Percentiles rank a stretch among this genome's conserved stretches.
These are phyloP conservation scores for Ophiostoma novo-ulmi DNA, from an alignment of 2,329 filamentous ascomycete species.

Conservation along the genomic window DNA sequence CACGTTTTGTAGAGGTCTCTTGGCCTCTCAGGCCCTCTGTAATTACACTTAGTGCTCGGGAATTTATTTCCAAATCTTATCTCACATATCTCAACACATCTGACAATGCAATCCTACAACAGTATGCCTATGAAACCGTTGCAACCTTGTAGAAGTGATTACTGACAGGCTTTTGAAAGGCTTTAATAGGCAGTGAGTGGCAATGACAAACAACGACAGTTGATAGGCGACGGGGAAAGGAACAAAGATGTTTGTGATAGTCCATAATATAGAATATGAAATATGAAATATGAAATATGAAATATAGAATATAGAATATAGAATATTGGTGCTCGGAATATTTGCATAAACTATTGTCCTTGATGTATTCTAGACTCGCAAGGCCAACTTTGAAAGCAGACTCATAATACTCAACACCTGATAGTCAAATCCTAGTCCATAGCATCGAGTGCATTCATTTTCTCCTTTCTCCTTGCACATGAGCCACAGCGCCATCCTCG, in stretches of 20 bases:
- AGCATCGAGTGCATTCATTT: neutral
- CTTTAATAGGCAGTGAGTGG: neutral
- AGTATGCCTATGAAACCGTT: constrained; percentile 1
- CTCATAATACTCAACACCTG: neutral
- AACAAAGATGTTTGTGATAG: neutral
- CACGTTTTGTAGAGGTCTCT: neutral
- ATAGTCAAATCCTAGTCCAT: neutral
- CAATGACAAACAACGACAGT: neutral
- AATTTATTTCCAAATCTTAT: neutral
- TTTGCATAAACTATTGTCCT: neutral
- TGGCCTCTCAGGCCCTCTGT: neutral
- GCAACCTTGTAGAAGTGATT: neutral
- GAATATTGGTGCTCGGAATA: neutral
- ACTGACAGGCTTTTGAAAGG: neutral
- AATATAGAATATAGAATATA: neutral
- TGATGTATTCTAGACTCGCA: neutral
- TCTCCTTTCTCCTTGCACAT: neutral
- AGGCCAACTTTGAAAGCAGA: neutral
- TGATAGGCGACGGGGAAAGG: neutral
- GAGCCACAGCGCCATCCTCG: neutral
- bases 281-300: no score
- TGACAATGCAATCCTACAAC: neutral
- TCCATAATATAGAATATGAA: neutral
- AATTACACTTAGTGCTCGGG: neutral
- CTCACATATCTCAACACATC: constrained; percentile 3